Evolutionary conservation across 345 rosid species (phyloP).

Genomic region (Clarkia xantiana): DNA sequence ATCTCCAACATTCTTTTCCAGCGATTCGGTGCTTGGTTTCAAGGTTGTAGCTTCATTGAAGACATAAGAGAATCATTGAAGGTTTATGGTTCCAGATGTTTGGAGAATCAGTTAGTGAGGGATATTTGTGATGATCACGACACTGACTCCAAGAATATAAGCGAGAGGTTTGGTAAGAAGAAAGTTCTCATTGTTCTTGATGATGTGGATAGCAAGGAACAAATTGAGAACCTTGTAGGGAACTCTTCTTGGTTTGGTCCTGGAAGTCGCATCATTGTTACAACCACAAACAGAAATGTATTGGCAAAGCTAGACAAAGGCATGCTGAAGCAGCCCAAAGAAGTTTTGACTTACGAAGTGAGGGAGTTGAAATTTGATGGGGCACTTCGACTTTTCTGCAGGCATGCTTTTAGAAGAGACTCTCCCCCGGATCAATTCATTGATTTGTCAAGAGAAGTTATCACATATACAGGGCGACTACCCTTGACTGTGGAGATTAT

Average conservation of each 20-base stretch:
- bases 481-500: no score
- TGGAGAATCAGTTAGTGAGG: constrained; percentile 2
- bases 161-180: neutral
- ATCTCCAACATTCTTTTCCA: neutral
- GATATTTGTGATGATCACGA: neutral
- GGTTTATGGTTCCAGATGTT: neutral
- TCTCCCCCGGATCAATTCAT: neutral
- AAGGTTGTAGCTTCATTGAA: constrained; percentile 13
- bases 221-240: neutral
- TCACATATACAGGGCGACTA: no score
- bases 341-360: neutral
- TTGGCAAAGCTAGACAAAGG: neutral
- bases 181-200: constrained; percentile 4
- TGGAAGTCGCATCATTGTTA: neutral
- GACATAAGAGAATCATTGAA: constrained; percentile 10
- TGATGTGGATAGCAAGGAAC: neutral
- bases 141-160: neutral
- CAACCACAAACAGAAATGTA: constrained; percentile 4
- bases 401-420: neutral
- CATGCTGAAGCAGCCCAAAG: no score
- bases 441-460: no score
- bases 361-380: neutral
- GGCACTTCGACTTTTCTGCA: neutral
- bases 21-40: constrained; percentile 6
- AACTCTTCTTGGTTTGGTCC: constrained; percentile 3